Evolutionary conservation across 495 filamentous ascomycete genomes (phyloP).

Genomic region (Neurospora cerealis): DNA sequence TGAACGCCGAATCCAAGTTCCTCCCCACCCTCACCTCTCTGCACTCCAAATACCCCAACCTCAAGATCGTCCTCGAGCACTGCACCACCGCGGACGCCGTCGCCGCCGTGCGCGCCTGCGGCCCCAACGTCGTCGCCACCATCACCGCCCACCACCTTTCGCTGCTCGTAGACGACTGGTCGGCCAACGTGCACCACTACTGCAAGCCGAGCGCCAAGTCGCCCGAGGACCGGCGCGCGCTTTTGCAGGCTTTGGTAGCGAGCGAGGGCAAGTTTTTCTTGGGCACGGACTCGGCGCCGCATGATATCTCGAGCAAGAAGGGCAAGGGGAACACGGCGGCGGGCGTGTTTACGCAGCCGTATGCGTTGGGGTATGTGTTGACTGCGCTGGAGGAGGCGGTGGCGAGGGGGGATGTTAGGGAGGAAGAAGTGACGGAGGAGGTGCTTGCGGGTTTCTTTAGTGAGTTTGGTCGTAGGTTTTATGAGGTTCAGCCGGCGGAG

Average conservation of each 20-base stretch:
- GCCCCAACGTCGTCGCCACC: constrained; percentile 61
- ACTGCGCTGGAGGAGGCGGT: constrained; percentile 63
- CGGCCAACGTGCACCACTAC: constrained; percentile 64
- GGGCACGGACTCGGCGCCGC: constrained; percentile 35
- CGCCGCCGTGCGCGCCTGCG: constrained; percentile 63
- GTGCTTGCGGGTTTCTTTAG: constrained; percentile 65
- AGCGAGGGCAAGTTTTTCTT: constrained; percentile 80
- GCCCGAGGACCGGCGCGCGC: constrained; percentile 63
- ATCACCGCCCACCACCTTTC: constrained; percentile 69
- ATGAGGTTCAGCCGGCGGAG: constrained; percentile 24
- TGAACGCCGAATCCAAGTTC: constrained; percentile 75
- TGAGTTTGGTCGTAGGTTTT: constrained; percentile 65
- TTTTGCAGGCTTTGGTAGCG: constrained; percentile 56
- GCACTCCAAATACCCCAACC: constrained; percentile 63
- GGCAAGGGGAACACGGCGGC: constrained; percentile 59
- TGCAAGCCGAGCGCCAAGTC: constrained; percentile 78
- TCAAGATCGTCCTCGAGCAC: constrained; percentile 74
- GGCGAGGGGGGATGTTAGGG: constrained; percentile 50
- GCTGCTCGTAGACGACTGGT: constrained; percentile 65
- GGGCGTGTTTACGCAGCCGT: constrained; percentile 88
- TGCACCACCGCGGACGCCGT: constrained; percentile 78
- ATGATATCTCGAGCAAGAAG: constrained; percentile 64
- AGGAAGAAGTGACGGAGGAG: constrained; percentile 57
- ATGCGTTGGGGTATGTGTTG: constrained; percentile 59
- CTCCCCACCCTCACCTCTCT: constrained; percentile 65